Percentiles rank a stretch among this genome's conserved stretches.
Conservation (phyloP, 1,284 basidiomycete genomes). For the Fomitopsis palustris region DNA sequence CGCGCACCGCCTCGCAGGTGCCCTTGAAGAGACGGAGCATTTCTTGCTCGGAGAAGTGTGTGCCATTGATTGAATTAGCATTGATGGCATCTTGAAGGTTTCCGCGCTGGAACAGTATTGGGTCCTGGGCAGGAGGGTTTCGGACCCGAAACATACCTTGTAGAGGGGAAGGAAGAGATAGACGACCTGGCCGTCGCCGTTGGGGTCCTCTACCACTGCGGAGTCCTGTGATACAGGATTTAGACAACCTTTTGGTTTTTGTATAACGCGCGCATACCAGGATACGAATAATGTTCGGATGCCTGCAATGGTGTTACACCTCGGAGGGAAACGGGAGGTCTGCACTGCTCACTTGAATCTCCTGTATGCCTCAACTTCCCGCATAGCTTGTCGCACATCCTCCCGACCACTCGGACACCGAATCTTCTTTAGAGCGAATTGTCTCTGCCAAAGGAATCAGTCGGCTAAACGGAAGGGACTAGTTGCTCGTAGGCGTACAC, state of each 20-base stretch:
- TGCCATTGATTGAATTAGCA: conserved; percentile 79
- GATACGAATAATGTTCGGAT: conserved; percentile 88
- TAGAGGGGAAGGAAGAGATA: conserved; percentile 92
- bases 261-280: conserved; percentile 39
- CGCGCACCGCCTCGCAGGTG: conserved; percentile 88
- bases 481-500: conserved; percentile 36
- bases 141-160: conserved; percentile 44
- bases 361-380: conserved; percentile 88
- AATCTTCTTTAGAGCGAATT: conserved; percentile 95
- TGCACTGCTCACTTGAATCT: conserved; percentile 72
- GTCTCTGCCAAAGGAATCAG: conserved; percentile 46
- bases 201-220: conserved; percentile 90
- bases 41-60: conserved; percentile 83
- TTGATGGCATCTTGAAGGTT: conserved; percentile 97
- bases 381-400: conserved; percentile 82
- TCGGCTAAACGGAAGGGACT: neutral
- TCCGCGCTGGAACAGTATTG: conserved; percentile 51
- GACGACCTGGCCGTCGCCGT: conserved; percentile 92
- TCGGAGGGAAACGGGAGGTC: neutral
- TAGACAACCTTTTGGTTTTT: neutral
- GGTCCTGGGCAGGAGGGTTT: neutral
- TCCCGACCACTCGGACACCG: conserved; percentile 80
- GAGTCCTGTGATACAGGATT: conserved; percentile 58
- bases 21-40: conserved; percentile 91
- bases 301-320: conserved; percentile 40